Evolutionary conservation across 352 stramenopile genomes (phyloP), one percentile per base, ranked within the genome.

Genomic region (Aphanomyces invadans): DNA sequence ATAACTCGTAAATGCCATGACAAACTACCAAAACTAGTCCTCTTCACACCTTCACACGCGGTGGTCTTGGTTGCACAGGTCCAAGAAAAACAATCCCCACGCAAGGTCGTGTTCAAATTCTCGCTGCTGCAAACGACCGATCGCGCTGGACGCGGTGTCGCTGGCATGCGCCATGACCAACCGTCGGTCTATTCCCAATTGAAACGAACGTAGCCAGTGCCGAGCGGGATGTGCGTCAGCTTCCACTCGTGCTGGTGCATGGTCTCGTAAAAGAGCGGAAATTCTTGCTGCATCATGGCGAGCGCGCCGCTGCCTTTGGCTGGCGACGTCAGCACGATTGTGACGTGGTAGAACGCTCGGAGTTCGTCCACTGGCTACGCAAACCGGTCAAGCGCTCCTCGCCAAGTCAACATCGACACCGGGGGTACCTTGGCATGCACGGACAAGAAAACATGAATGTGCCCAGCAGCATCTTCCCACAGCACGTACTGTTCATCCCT

Each of bases 281-380:
- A 45, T 57, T 67, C 29, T 17, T 21, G 11, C 23, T 36, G 21
- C 29, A 51, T 67, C 31, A n/a, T 26, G n/a, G 60, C 49, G 25
- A 42, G 38, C 28, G 49, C 60, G n/a, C 29, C 33, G 10, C 32
- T 19, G n/a, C 0, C 42, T 10, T 19, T 19, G 2, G 15, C 10
- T 15, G 31, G 9, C 28, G 29, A 4, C 21, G n/a, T 32, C 31
- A 89, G 70, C 17, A 88, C 67, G 25, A 87, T 63, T 1, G 88
- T 71, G 12, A 78, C 82, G 60, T 91, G 80, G 68, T 83, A 89
- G 56, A 83, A 91, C 1, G 79, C 82, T 3, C 80, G 80, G n/a
- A 91, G 62, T 62, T 91, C 80, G 60, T 89, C 82, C 45, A 71
- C 73, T 1, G 80, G 74, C 38, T 78, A 76, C 17, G 46, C 21